Percentiles rank a stretch among this genome's conserved stretches.
Conservation (phyloP, 768 basidiomycete genomes). For the Auriscalpium microsporum region DNA sequence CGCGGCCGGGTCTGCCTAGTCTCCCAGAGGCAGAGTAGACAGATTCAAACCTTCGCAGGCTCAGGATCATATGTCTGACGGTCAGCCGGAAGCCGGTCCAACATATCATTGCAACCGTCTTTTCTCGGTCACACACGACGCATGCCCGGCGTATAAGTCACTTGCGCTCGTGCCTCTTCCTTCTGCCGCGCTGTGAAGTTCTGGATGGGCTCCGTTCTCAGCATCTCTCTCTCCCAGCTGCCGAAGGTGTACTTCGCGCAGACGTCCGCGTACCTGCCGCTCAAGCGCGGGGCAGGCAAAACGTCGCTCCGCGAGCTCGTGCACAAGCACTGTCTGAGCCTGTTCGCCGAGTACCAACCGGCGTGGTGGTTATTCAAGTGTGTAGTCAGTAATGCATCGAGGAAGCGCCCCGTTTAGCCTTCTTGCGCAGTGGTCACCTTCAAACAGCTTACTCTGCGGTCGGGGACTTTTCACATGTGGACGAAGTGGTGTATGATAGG, state of each 20-base stretch:
- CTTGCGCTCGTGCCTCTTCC: too few species aligned
- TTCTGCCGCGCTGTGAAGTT: too few species aligned
- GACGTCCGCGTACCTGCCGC: conserved; percentile 11
- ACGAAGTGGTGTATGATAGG: conserved; percentile 51
- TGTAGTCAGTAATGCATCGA: background rate
- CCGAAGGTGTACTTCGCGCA: conserved; percentile 15
- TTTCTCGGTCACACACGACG: too few species aligned
- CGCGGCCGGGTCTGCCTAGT: too few species aligned
- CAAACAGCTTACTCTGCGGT: conserved; percentile 55
- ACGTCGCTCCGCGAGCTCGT: conserved; percentile 19
- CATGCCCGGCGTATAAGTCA: too few species aligned
- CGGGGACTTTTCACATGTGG: conserved; percentile 51
- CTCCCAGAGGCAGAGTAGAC: too few species aligned
- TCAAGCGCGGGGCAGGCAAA: conserved; percentile 9
- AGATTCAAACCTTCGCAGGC: too few species aligned
- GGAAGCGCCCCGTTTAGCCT: too few species aligned
- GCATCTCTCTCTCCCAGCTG: background rate
- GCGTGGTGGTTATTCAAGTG: conserved; percentile 26
- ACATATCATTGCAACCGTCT: too few species aligned
- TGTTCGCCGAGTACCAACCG: conserved; percentile 20
- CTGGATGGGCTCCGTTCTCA: background rate
- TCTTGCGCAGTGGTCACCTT: conserved; percentile 36
- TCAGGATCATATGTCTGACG: too few species aligned
- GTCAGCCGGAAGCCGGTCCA: too few species aligned
- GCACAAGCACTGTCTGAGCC: conserved; percentile 19